phyloP scores from a whole-genome alignment of 1,284 basidiomycete genomes.

The Moniliella sp. region DNA sequence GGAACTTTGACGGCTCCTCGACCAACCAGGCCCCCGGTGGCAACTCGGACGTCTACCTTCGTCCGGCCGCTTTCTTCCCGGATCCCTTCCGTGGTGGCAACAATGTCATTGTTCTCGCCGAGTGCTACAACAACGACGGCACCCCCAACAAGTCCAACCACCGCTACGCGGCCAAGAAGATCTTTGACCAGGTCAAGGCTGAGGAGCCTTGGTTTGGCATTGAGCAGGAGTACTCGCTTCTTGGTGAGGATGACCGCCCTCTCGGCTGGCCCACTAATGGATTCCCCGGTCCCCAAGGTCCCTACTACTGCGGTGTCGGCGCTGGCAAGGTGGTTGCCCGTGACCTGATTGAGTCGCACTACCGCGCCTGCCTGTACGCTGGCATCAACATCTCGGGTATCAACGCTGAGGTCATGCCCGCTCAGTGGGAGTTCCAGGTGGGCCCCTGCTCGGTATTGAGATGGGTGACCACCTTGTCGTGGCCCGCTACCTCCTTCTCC shows the following conservation, averaged over 20 bases:
- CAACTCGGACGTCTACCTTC: slow-evolving; percentile 93
- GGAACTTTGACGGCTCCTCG: slow-evolving; percentile 76
- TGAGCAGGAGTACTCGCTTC: slow-evolving; percentile 97
- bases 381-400: slow-evolving; percentile 97
- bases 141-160: slow-evolving; percentile 93
- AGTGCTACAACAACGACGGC: slow-evolving; percentile 95
- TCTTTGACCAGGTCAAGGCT: slow-evolving; percentile 23
- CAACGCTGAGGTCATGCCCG: slow-evolving; percentile 98
- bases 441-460: slow-evolving; percentile 89
- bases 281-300: slow-evolving; percentile 97
- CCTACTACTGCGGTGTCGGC: slow-evolving; percentile 98
- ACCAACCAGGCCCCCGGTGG: slow-evolving; percentile 49
- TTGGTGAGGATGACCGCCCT: slow-evolving; percentile 73
- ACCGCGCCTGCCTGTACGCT: slow-evolving; percentile 79
- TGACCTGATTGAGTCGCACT: slow-evolving; percentile 97
- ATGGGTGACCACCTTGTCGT: slow-evolving; percentile 61
- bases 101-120: slow-evolving; percentile 41
- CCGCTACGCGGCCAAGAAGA: slow-evolving; percentile 33
- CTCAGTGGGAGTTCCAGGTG: slow-evolving; percentile 99
- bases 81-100: slow-evolving; percentile 97
- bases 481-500: slow-evolving; percentile 29
- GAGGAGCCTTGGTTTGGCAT: slow-evolving; percentile 79
- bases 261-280: slow-evolving; percentile 74
- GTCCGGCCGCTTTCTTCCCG: slow-evolving; percentile 88
- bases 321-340: slow-evolving; percentile 92